Evolutionary conservation across 2,329 filamentous ascomycete species (phyloP).

Genomic region (Pseudogymnoascus sp.): DNA sequence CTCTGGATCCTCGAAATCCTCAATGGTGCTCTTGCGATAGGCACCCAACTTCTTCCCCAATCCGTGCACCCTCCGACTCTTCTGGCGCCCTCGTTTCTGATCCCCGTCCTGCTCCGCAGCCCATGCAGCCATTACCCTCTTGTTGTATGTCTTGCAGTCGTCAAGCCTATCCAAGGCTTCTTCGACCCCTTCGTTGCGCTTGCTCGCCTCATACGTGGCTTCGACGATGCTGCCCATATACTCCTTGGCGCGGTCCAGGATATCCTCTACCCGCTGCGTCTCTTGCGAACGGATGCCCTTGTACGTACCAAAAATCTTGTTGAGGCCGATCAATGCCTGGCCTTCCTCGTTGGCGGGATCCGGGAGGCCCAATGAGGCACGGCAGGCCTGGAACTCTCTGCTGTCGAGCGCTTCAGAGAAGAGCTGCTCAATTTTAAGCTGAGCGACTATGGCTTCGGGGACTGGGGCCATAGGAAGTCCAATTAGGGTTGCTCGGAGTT

Average conservation of each 20-base stretch:
- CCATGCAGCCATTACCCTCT: background rate
- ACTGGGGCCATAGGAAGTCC: background rate
- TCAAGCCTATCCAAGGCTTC: background rate
- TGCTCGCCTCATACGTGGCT: background rate
- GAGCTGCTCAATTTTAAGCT: background rate
- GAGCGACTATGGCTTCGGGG: too few species aligned
- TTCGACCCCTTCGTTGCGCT: background rate
- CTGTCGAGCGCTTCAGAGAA: background rate
- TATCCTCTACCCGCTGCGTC: background rate
- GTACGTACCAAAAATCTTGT: background rate
- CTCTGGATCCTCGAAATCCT: background rate
- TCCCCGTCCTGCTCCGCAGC: background rate
- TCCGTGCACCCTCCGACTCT: background rate
- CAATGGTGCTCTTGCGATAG: background rate
- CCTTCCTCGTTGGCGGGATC: background rate
- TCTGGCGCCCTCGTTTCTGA: background rate
- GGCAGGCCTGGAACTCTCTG: background rate
- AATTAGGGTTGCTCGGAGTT: background rate
- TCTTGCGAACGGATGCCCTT: background rate
- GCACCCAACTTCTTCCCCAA: background rate
- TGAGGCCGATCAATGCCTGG: background rate
- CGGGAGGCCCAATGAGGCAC: background rate
- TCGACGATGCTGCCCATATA: background rate
- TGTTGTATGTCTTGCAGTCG: background rate
- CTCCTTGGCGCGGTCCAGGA: background rate